Evolutionary conservation across 2,329 filamentous ascomycete species (phyloP), one percentile per base, ranked within the genome.

Genomic region (Calonectria pseudoreteaudii): DNA sequence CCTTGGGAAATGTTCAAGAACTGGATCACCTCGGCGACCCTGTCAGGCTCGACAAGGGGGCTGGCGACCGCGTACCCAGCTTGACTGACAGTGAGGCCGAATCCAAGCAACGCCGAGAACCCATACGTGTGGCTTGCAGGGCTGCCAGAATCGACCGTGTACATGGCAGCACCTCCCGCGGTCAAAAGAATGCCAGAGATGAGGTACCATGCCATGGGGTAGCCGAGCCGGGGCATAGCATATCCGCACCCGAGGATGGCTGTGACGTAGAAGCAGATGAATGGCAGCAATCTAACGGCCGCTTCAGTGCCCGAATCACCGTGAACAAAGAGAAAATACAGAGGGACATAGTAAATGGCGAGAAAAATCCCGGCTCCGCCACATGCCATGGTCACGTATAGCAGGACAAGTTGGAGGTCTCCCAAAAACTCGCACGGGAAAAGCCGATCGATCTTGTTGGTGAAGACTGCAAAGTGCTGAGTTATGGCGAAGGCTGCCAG

Each of bases 401-500:
- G 7, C 10, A 79, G 62, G 18, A 77, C 41, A 38, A 77, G 69
- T 18, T 82, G 81, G 31, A 85, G 80, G 10, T 74, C 34, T 9
- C 41, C 62, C n/a, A 77, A n/a, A 53, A 77, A 76, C 14, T 76
- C 71, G 18, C 74, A 76, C 9, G 86, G 82, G 38, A 86, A 82
- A 23, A 83, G 68, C 0, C 83, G 83, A 80, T 82, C 69, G 20
- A 28, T 67, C 16, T 80, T 81, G 26, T 83, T 87, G 1, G 83
- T 77, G 10, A 82, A 80, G 2, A 86, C 81, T 14, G 87, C 79
- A 72, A 87, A 87, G 11, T 86, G 81, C 18, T 86, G 84, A 52
- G 86, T 85, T 56, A 75, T 28, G 2, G 82, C 82, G 18, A 81
- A 82, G 23, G 84, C 77, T 7, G 56, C 71, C 26, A 81, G 78